A percentile compares a stretch with the other conserved stretches of the same genome.
Evolutionary conservation across 139 green algal species (phyloP).

Genomic region (Auxenochlorella pyrenoidosa): DNA sequence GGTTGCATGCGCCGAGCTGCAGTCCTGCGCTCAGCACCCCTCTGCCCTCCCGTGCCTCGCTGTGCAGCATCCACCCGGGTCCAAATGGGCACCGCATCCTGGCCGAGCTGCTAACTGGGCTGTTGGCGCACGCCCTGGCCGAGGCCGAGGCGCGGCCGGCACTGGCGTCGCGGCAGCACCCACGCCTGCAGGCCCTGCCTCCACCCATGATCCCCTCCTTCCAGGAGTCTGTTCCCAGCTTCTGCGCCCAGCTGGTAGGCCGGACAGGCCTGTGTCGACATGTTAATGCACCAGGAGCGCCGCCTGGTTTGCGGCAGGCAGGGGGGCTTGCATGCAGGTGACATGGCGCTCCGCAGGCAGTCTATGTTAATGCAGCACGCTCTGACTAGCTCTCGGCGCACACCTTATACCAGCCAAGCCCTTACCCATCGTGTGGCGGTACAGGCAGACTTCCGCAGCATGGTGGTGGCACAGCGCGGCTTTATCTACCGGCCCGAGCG

Average conservation of each 20-base stretch:
- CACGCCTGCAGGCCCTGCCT: slow-evolving; percentile 12
- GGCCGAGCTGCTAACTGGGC: slow-evolving; percentile 10
- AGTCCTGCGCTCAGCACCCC: not conserved
- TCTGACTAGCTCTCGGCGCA: not conserved
- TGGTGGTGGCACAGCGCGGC: slow-evolving; percentile 1
- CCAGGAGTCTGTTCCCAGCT: not conserved
- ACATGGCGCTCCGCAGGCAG: not conserved
- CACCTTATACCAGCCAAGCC: not conserved
- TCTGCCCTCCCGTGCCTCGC: not conserved
- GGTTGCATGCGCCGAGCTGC: not conserved
- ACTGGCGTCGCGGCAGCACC: not conserved
- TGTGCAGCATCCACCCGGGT: slow-evolving; percentile 18
- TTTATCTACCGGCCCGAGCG: slow-evolving; percentile 4
- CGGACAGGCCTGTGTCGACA: no score
- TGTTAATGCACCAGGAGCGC: no score
- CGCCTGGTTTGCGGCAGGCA: no score
- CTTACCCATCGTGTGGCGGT: not conserved
- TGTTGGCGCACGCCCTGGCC: not conserved
- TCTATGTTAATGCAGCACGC: not conserved
- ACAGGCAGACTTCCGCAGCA: not conserved
- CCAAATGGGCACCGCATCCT: slow-evolving; percentile 13
- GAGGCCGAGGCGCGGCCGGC: not conserved
- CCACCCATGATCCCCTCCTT: slow-evolving; percentile 4
- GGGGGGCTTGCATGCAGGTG: no score
- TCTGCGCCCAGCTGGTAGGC: slow-evolving; percentile 18